Percentiles rank a stretch among this genome's conserved stretches.
These are phyloP conservation scores for Ephemerocybe angulata DNA, from an alignment of 768 basidiomycete genomes.

Conservation along the genomic window DNA sequence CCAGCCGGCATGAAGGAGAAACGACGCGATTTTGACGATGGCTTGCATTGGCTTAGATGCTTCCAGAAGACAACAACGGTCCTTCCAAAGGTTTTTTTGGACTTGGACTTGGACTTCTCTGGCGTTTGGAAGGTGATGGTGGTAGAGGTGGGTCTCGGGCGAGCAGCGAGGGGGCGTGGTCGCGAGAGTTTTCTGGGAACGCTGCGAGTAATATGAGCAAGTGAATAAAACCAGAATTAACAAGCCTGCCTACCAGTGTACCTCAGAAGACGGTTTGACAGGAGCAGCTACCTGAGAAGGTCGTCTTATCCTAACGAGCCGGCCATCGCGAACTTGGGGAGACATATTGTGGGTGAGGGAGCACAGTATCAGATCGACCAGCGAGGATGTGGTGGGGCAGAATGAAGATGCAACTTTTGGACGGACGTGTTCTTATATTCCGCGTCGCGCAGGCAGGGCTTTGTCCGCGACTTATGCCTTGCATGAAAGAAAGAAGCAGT, in stretches of 20 bases:
- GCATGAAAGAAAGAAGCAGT: background rate
- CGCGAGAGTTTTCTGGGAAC: background rate
- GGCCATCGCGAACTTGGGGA: background rate
- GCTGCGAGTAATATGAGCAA: no score
- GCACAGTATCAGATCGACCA: background rate
- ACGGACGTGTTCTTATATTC: no score
- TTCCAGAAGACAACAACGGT: slow-evolving; percentile 31
- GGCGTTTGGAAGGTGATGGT: background rate
- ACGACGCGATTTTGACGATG: slow-evolving; percentile 20
- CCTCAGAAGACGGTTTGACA: no score
- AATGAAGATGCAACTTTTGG: no score
- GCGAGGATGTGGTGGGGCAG: background rate
- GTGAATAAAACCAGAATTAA: no score
- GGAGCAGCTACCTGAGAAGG: no score
- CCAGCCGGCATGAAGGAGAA: slow-evolving; percentile 35
- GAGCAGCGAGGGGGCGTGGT: background rate
- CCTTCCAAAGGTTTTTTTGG: slow-evolving; percentile 17
- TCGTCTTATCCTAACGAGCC: background rate
- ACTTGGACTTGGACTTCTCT: slow-evolving; percentile 2
- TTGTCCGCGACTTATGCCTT: background rate
- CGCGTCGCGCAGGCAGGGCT: background rate
- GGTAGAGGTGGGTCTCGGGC: background rate
- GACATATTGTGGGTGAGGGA: background rate
- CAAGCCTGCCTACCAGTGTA: no score
- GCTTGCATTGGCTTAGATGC: slow-evolving; percentile 19